A percentile compares a stretch with the other conserved stretches of the same genome.
These are phyloP conservation scores for Mycogone perniciosa DNA, from an alignment of 2,329 filamentous ascomycete species.

Conservation along the genomic window DNA sequence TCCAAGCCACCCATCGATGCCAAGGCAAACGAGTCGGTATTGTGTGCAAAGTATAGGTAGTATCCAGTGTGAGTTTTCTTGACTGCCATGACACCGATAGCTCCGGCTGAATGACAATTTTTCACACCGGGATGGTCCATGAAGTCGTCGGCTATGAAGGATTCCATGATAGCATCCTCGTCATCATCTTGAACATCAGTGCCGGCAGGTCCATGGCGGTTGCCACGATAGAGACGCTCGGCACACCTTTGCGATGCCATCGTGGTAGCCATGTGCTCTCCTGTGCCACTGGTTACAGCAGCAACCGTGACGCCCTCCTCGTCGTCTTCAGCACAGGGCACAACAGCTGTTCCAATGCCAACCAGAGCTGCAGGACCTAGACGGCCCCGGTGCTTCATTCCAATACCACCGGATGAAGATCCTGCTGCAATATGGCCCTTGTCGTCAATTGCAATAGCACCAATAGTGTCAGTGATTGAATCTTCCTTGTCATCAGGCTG, in stretches of 20 bases:
- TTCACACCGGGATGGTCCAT: conserved; percentile 84
- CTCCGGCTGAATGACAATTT: conserved; percentile 72
- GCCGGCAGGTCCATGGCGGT: conserved; percentile 54
- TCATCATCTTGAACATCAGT: conserved; percentile 61
- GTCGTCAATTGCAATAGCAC: conserved; percentile 86
- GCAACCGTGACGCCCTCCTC: conserved; percentile 65
- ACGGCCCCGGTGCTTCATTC: conserved; percentile 93
- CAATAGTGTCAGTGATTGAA: conserved; percentile 83
- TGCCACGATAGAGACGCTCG: conserved; percentile 71
- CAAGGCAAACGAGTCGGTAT: conserved; percentile 82
- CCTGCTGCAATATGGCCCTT: conserved; percentile 85
- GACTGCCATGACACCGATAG: conserved; percentile 84
- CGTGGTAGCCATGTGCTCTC: conserved; percentile 96
- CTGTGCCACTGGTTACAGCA: conserved; percentile 86
- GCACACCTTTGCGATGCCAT: conserved; percentile 85
- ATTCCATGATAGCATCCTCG: conserved; percentile 66
- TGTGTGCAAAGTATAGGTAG: conserved; percentile 90
- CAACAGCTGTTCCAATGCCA: conserved; percentile 81
- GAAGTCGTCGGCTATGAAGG: conserved; percentile 83
- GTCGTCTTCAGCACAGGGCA: conserved; percentile 70
- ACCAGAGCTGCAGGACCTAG: conserved; percentile 90
- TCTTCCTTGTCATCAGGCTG: conserved; percentile 41
- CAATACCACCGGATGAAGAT: conserved; percentile 94
- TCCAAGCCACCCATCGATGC: conserved; percentile 84
- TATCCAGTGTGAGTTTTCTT: conserved; percentile 74